Base-by-base conservation (phyloP, 1,139 yeast genomes). In the Citeromyces hawaiiensis region DNA sequence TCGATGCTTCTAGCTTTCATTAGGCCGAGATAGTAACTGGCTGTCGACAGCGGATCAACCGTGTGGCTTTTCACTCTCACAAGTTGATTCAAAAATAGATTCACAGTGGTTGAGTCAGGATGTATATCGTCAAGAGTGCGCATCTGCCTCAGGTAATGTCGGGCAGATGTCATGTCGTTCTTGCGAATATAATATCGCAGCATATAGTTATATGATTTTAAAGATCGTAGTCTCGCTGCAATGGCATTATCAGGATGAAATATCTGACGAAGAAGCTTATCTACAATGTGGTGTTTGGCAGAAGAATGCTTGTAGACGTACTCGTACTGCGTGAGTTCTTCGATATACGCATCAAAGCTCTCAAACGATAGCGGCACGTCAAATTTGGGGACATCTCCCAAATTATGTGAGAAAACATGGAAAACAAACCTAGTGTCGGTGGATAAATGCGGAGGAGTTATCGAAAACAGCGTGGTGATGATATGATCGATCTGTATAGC, bases 31-130 rank as follows among this genome's bases (percentile, higher is more conserved):
- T 29, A 25, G 17, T 38, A 23, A n/a, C 21, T 14, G 3, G 33
- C 33, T 4, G 41, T 37, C 4, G 35, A 21, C 3, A 37, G 23
- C n/a, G 41, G 41, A 15, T 36, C 30, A 5, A 27, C 33, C 16
- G 17, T 23, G 25, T 33, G 36, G 10, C 18, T n/a, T 9, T 27
- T 33, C 19, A 21, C 16, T 9, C 16, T 14, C 4, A 15, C 18
- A 25, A 40, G 30, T 3, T 40, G 37, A 16, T 23, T 23, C 32
- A 40, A 13, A 18, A 40, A 34, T 8, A 35, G 39, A 35, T 54
- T 52, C 42, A 44, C 51, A 7, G 51, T 51, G 38, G 39, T 41
- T 4, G 51, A 48, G 36, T 47, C 46, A 3, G 57, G 54, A 3
- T 35, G 16, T n/a, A 44, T 14, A 4, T 42, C 35, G 19, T 44